Evolutionary conservation across 2,329 filamentous ascomycete species (phyloP).

Genomic region (Rhinocladiella similis): DNA sequence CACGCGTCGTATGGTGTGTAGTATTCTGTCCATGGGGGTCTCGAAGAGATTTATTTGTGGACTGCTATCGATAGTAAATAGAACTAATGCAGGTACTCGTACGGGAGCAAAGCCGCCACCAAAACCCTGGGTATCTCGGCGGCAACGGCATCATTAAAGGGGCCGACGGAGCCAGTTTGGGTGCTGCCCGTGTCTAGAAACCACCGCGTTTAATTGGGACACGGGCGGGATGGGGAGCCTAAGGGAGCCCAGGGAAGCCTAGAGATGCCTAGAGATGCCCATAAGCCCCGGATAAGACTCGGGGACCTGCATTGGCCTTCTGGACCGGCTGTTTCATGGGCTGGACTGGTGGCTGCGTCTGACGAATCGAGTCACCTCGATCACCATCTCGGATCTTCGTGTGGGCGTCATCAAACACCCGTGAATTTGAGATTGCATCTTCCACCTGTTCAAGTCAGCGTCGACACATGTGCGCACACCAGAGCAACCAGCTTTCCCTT

Average conservation of each 20-base stretch:
- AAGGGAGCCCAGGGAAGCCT: too few relatives aligned
- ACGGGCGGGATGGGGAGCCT: too few relatives aligned
- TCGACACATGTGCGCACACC: neutral
- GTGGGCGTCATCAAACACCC: neutral
- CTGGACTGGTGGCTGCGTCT: neutral
- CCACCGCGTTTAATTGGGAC: too few relatives aligned
- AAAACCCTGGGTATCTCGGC: neutral
- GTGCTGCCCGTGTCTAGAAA: neutral
- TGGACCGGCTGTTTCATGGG: neutral
- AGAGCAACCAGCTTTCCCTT: neutral
- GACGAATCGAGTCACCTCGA: neutral
- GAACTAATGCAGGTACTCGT: neutral
- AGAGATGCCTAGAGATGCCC: neutral
- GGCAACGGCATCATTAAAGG: neutral
- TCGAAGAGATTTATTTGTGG: neutral
- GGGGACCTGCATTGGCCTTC: neutral
- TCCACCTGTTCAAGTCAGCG: neutral
- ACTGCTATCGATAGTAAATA: neutral
- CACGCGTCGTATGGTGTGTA: neutral
- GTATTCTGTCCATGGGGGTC: neutral
- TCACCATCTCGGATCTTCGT: neutral
- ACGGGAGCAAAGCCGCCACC: neutral
- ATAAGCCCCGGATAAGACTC: neutral
- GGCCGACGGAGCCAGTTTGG: neutral
- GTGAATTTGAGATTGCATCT: slow-evolving; percentile 3